Evolutionary conservation across 2,329 filamentous ascomycete species (phyloP).

Genomic region (Hymenoscyphus salicellus): DNA sequence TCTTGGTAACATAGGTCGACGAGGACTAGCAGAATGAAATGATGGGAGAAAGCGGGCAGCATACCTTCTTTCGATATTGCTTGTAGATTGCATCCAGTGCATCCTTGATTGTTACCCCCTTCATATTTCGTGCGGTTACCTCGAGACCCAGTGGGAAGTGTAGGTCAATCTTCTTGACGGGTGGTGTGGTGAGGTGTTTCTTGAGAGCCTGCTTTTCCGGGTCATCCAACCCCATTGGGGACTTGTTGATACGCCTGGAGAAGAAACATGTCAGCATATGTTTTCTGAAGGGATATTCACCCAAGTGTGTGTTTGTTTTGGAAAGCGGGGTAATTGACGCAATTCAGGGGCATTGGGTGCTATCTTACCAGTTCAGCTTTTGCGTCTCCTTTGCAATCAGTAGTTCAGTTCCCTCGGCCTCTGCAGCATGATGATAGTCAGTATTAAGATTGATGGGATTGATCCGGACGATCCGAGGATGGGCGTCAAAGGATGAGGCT

Average conservation of each 20-base stretch:
- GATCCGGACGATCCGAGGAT: constrained; percentile 14
- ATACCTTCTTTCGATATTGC: constrained; percentile 91
- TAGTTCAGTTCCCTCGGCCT: constrained; percentile 69
- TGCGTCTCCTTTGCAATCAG: constrained; percentile 79
- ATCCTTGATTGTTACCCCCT: constrained; percentile 96
- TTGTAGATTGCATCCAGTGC: constrained; percentile 94
- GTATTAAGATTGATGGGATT: constrained; percentile 15
- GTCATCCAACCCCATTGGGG: constrained; percentile 74
- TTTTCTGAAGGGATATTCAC: not conserved
- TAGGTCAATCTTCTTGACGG: constrained; percentile 91
- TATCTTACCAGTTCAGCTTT: constrained; percentile 76
- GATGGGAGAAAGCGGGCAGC: constrained; percentile 34
- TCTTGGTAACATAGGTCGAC: constrained; percentile 6
- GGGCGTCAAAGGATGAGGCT: not conserved
- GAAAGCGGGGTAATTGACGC: constrained; percentile 15
- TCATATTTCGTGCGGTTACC: constrained; percentile 84
- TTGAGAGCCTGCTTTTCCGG: constrained; percentile 68
- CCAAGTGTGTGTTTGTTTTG: not conserved
- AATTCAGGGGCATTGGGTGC: constrained; percentile 4
- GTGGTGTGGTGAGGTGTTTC: constrained; percentile 73
- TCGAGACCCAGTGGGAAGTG: constrained; percentile 85
- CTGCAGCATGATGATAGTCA: constrained; percentile 44
- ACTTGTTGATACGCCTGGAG: constrained; percentile 91
- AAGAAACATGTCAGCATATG: constrained; percentile 13
- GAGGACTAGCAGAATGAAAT: not conserved